Conservation (phyloP, 306 rosid species). For the Begonia masoniana region DNA sequence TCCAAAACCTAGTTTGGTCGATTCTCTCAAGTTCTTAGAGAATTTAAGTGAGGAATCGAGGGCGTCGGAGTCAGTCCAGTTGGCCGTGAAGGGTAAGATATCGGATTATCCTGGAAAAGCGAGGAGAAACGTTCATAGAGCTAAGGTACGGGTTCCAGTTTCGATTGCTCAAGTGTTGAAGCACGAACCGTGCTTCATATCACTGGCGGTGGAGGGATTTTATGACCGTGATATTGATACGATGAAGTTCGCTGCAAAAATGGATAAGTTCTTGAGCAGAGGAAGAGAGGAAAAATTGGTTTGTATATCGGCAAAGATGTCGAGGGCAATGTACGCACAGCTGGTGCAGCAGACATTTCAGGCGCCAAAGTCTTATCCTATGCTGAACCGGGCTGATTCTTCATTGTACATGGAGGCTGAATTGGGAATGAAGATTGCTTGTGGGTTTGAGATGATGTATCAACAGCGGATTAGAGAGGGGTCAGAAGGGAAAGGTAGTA, state of each 20-base stretch:
- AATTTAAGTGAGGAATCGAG: conserved; percentile 20
- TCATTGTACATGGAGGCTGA: conserved; percentile 45
- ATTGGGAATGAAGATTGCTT: conserved; percentile 82
- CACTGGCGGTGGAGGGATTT: conserved; percentile 76
- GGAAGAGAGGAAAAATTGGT: conserved; percentile 58
- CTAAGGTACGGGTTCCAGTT: conserved; percentile 70
- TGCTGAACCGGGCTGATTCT: conserved; percentile 28
- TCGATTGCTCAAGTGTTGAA: conserved; percentile 53
- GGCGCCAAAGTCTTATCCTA: conserved; percentile 76
- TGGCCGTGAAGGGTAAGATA: conserved; percentile 33
- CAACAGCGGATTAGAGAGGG: conserved; percentile 66
- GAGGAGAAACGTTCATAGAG: conserved; percentile 36
- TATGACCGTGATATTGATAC: conserved; percentile 78
- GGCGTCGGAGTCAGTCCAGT: conserved; percentile 55
- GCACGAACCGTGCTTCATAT: conserved; percentile 59
- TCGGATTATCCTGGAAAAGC: conserved; percentile 62
- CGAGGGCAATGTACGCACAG: conserved; percentile 94
- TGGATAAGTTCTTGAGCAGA: conserved; percentile 57
- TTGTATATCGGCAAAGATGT: conserved; percentile 52
- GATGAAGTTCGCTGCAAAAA: conserved; percentile 64
- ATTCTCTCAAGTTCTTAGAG: conserved; percentile 40
- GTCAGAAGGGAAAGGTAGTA: conserved; percentile 54
- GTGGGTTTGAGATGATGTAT: conserved; percentile 92
- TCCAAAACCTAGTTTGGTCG: conserved; percentile 32
- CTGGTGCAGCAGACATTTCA: conserved; percentile 68